phyloP scores from a whole-genome alignment of 257 asterid species.

The Ocimum tenuiflorum region DNA sequence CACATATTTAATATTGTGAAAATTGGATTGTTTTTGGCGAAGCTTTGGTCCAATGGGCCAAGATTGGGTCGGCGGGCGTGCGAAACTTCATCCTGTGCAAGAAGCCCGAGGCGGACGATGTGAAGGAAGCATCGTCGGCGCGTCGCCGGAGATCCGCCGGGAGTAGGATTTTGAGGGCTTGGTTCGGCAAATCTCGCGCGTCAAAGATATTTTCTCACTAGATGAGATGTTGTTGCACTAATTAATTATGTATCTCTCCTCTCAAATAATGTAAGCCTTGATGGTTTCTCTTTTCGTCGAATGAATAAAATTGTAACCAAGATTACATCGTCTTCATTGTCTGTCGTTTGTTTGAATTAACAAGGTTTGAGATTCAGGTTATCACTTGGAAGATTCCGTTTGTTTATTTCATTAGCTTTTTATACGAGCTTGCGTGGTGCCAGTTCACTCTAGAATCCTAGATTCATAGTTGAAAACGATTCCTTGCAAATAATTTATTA shows the following conservation, averaged over 20 bases:
- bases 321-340: too few species aligned
- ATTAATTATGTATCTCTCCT: too few species aligned
- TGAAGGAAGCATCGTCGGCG: constrained; percentile 5
- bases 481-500: too few species aligned
- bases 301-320: neutral
- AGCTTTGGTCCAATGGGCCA: constrained; percentile 73
- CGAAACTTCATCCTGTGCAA: constrained; percentile 73
- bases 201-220: constrained; percentile 54
- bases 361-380: too few species aligned
- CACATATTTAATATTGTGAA: too few species aligned
- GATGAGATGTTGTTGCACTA: too few species aligned
- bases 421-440: too few species aligned
- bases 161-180: constrained; percentile 49
- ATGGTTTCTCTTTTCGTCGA: neutral
- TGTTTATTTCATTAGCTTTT: too few species aligned
- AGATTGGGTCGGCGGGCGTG: constrained; percentile 65
- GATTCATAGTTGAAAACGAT: too few species aligned
- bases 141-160: constrained; percentile 34
- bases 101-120: constrained; percentile 41
- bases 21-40: constrained; percentile 8
- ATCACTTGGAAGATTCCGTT: too few species aligned
- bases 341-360: too few species aligned
- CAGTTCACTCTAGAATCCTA: too few species aligned
- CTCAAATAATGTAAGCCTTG: neutral
- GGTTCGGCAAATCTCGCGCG: constrained; percentile 60